Base-by-base conservation (phyloP, 2,329 filamentous ascomycete species). In the Orbilia javanica region DNA sequence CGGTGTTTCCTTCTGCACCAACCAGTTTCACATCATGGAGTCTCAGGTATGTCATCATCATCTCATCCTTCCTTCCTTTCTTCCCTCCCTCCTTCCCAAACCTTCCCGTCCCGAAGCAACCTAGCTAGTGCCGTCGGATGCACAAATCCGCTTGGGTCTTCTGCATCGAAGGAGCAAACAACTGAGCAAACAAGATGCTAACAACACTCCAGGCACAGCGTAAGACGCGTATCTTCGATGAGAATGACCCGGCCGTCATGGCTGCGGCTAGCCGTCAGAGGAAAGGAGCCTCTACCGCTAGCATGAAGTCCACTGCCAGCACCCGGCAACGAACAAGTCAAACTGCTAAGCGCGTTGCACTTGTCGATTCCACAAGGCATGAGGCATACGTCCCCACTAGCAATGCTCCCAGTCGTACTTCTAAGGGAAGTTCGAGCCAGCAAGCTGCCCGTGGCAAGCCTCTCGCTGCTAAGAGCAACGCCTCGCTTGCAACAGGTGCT, bases 381-480 rank as follows among this genome's bases (percentile, higher is more conserved):
- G 73, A 77, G 13, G 8, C 66, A 29, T 10, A 20, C 20, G 42
- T 67, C n/a, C n/a, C n/a, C 22, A 39, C 60, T 27, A 66, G 69
- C 50, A 71, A 71, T 67, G 52, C 57, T 29, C 13, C 22, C 2
- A 63, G 64, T 34, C 48, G 70, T 13, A 15, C 57, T 36, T 18
- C 66, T 15, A 77, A 77, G 66, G 62, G 67, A 31, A 60, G 73
- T 52, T 66, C 63, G 65, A 44, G 44, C 44, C 70, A 77, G 25
- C 60, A 60, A 4, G 48, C 73, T 25, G 73, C 66, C 55, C 73
- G 73, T 44, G 60, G 66, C 25, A 77, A 55, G 42, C 66, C 66
- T n/a, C 66, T 77, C n/a, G 66, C 60, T 62, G 52, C 62, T 71
- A 70, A 77, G 67, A 76, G 72, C 65, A 31, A 57, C n/a, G 65